A percentile compares a stretch with the other conserved stretches of the same genome.
These are phyloP conservation scores for Lipomyces orientalis DNA, from an alignment of 805 yeast genomes.

Conservation along the genomic window DNA sequence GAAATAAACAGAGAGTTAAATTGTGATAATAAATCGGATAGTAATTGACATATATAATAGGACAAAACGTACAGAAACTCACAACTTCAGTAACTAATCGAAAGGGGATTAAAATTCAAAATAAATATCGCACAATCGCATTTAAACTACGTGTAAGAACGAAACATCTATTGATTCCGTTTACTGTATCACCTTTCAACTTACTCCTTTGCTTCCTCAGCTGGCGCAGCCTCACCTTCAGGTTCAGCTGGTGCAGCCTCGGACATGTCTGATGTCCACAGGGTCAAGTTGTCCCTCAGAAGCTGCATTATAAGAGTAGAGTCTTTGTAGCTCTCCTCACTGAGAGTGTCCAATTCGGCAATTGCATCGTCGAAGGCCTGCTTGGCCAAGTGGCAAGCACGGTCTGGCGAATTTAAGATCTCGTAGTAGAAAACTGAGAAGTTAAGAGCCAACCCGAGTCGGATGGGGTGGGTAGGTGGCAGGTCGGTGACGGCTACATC, in stretches of 20 bases:
- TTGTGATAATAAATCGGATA: not conserved
- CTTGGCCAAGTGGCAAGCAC: constrained; percentile 98
- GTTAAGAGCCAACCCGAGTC: constrained; percentile 96
- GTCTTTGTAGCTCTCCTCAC: constrained; percentile 98
- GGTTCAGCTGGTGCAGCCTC: constrained; percentile 64
- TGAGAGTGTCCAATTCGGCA: constrained; percentile 95
- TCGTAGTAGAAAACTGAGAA: constrained; percentile 98
- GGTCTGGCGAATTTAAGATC: constrained; percentile 96
- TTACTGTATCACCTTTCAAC: not conserved
- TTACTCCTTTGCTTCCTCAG: constrained; percentile 23
- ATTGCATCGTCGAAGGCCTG: constrained; percentile 99
- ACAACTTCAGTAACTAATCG: not conserved
- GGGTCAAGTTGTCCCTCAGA: constrained; percentile 95
- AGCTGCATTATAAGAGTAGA: constrained; percentile 99
- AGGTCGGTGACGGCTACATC: constrained; percentile 96
- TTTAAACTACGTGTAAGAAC: constrained; percentile 1
- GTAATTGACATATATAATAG: not conserved
- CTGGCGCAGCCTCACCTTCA: constrained; percentile 42
- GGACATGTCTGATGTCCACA: constrained; percentile 95
- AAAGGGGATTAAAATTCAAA: constrained; percentile 11
- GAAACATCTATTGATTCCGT: constrained; percentile 10
- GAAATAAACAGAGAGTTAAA: not conserved
- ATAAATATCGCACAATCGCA: constrained; percentile 1
- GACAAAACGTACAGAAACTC: not conserved
- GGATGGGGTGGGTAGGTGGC: constrained; percentile 98